Percentiles rank a stretch among this genome's conserved stretches.
phyloP scores from a whole-genome alignment of 2,329 filamentous ascomycete genomes.

The Colletotrichum lupini region DNA sequence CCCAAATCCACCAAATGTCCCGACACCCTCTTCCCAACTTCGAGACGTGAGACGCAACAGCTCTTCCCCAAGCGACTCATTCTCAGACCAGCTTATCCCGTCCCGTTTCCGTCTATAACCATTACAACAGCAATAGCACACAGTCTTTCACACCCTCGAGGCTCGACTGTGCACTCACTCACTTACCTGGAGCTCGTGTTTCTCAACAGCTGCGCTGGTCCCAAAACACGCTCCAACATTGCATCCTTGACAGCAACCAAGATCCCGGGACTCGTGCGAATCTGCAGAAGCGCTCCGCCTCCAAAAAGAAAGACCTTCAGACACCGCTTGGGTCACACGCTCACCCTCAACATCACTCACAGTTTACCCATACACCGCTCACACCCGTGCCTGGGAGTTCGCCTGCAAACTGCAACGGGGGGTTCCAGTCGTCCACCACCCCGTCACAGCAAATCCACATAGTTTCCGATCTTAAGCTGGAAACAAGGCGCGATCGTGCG shows the following conservation, averaged over 20 bases:
- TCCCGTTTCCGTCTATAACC: slow-evolving; percentile 24
- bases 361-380: background rate
- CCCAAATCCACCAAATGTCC: slow-evolving; percentile 28
- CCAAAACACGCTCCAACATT: slow-evolving; percentile 32
- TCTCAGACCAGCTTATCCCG: slow-evolving; percentile 33
- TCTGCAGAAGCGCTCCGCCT: slow-evolving; percentile 17
- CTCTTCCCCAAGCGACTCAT: slow-evolving; percentile 27
- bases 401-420: slow-evolving; percentile 7
- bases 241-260: slow-evolving; percentile 35
- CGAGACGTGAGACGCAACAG: slow-evolving; percentile 35
- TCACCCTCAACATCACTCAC: background rate
- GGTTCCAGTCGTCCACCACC: slow-evolving; percentile 12
- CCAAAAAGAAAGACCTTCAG: slow-evolving; percentile 3
- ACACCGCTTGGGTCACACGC: slow-evolving; percentile 27
- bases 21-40: slow-evolving; percentile 34
- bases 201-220: slow-evolving; percentile 27
- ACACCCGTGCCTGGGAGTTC: background rate
- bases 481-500: slow-evolving; percentile 26
- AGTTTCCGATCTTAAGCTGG: slow-evolving; percentile 33
- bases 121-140: background rate
- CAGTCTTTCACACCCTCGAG: too few species aligned
- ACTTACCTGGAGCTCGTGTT: slow-evolving; percentile 12
- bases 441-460: slow-evolving; percentile 24
- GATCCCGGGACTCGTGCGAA: slow-evolving; percentile 33
- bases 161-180: background rate